Evolutionary conservation across 352 stramenopile species (phyloP), one percentile per base, ranked within the genome.

Genomic region (Phytopythium delawarense): DNA sequence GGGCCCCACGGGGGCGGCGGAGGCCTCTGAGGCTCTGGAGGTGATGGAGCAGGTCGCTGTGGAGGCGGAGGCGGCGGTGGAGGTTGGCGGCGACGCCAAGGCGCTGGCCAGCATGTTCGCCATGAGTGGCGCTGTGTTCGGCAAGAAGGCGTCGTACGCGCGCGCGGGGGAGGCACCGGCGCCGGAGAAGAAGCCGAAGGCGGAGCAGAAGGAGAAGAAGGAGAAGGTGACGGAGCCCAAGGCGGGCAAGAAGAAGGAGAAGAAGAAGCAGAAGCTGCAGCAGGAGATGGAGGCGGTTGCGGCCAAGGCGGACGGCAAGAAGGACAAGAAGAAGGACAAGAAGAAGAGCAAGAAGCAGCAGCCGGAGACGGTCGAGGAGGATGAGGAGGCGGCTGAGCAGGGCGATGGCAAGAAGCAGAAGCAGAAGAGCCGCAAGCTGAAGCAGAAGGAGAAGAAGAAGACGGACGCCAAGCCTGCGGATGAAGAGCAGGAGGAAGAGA

Each of bases 101-200:
- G 64, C 64, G 48, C 69, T 91, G 44, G 67, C 78, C 25, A 64
- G 81, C 52, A 74, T 79, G 57, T 91, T 91, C 57, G 76, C 78
- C 15, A 65, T 84, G 64, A 89, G 82, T 61, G 71, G 74, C 25
- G 71, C 72, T 50, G 78, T 89, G 54, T 83, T 83, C 40, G 70
- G 72, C 64, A 91, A 91, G 72, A 91, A 88, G 63, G 45, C 55
- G 61, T 74, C 76, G 55, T 89, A 91, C 63, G 68, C 44, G 35
- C 18, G 21, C 1, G 54, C 54, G 13, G 55, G 61, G 39, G 20
- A 57, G 28, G 39, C 39, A 15, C 39, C 44, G 4, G 59, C 62
- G 0, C 39, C 65, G 9, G 49, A 66, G n/a, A 52, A 56, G 42
- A 49, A 59, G 4, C 25, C 57, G n/a, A 34, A 57, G n/a, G 28